phyloP scores from a whole-genome alignment of 75 land plant species.

The Pinus taeda region DNA sequence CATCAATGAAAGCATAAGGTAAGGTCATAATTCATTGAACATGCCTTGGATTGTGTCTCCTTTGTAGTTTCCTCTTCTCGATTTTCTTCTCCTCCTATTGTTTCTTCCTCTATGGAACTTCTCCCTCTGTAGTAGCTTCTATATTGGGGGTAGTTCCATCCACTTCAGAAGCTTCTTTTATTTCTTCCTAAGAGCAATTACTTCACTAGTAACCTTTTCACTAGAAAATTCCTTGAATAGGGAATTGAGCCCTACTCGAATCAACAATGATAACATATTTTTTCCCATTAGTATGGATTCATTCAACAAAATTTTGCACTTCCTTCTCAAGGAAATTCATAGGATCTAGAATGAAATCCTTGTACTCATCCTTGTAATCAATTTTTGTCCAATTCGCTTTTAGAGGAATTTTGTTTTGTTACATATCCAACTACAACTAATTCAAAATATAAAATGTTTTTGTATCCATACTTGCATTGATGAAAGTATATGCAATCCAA shows the following conservation, averaged over 20 bases:
- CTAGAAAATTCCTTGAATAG: no score
- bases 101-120: neutral
- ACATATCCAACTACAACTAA: conserved; percentile 60
- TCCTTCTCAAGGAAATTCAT: conserved; percentile 36
- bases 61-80: neutral
- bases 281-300: conserved; percentile 32
- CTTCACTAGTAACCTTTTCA: neutral
- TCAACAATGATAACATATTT: no score
- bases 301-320: conserved; percentile 52
- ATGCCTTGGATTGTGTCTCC: neutral
- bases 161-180: neutral
- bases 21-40: neutral
- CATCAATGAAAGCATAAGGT: neutral
- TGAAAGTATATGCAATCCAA: neutral
- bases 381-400: conserved; percentile 88
- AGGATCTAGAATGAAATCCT: conserved; percentile 35
- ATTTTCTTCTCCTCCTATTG: neutral
- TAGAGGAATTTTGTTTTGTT: conserved; percentile 55
- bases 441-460: conserved; percentile 38
- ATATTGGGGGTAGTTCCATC: neutral
- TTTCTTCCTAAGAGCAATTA: neutral
- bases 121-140: neutral
- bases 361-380: conserved; percentile 78
- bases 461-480: conserved; percentile 16
- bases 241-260: neutral